Evolutionary conservation across 2,329 filamentous ascomycete species (phyloP).

Genomic region (Knufia petricola): DNA sequence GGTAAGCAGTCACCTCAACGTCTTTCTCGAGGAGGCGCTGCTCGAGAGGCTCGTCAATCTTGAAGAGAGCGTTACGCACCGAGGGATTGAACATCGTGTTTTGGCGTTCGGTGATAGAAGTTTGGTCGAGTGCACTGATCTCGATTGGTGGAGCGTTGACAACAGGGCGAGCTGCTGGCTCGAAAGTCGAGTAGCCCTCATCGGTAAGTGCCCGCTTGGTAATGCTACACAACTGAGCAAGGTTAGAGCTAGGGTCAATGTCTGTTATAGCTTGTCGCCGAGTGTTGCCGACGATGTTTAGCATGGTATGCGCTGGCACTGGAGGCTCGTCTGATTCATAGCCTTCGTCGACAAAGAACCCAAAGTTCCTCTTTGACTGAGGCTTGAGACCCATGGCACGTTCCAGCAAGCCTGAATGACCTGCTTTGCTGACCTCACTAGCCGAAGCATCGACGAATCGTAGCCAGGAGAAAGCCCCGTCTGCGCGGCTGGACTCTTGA

Average conservation of each 20-base stretch:
- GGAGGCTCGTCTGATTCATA: constrained; percentile 46
- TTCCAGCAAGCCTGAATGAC: constrained; percentile 61
- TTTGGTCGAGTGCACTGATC: constrained; percentile 62
- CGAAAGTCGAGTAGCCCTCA: constrained; percentile 65
- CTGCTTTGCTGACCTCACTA: constrained; percentile 60
- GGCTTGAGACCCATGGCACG: constrained; percentile 59
- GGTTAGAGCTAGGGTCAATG: constrained; percentile 60
- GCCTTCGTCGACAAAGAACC: constrained; percentile 55
- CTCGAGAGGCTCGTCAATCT: constrained; percentile 52
- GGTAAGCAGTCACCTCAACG: constrained; percentile 55
- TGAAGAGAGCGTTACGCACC: constrained; percentile 66
- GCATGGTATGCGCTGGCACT: constrained; percentile 64
- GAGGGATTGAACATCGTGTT: constrained; percentile 67
- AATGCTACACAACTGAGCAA: constrained; percentile 71
- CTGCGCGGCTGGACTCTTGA: constrained; percentile 48
- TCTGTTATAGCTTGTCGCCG: constrained; percentile 59
- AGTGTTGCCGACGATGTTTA: constrained; percentile 66
- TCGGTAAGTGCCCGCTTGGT: constrained; percentile 55
- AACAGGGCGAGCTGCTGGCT: constrained; percentile 68
- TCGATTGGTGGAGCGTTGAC: constrained; percentile 80
- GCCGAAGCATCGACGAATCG: constrained; percentile 73
- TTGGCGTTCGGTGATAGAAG: constrained; percentile 56
- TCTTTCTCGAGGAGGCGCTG: constrained; percentile 64
- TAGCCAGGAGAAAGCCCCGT: constrained; percentile 69
- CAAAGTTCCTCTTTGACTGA: constrained; percentile 54